A percentile compares a stretch with the other conserved stretches of the same genome.
These are phyloP conservation scores for Mixia osmundae DNA, from an alignment of 1,284 basidiomycete genomes.

Conservation along the genomic window DNA sequence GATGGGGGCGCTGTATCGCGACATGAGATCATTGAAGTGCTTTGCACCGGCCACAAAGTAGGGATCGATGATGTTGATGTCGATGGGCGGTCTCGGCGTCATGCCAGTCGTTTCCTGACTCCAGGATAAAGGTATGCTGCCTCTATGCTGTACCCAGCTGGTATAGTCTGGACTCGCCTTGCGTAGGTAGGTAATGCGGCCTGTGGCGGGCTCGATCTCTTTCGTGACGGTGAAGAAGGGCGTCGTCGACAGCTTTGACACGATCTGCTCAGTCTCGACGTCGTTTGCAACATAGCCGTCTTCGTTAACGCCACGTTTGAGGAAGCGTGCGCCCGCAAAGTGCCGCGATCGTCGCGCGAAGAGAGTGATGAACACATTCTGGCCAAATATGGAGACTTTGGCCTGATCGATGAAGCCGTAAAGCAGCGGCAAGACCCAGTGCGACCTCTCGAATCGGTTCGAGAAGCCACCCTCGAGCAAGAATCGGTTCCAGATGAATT, in stretches of 20 bases:
- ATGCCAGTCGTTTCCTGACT: conserved; percentile 69
- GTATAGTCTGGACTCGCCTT: conserved; percentile 33
- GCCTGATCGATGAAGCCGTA: conserved; percentile 97
- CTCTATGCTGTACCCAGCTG: conserved; percentile 86
- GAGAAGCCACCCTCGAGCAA: conserved; percentile 42
- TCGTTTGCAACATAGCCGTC: conserved; percentile 98
- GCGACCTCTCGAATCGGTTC: conserved; percentile 31
- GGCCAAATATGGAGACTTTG: conserved; percentile 72
- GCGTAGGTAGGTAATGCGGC: no score
- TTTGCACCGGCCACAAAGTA: conserved; percentile 80
- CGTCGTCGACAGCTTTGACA: conserved; percentile 78
- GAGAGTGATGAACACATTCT: conserved; percentile 75
- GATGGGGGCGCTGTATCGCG: conserved; percentile 70
- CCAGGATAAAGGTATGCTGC: conserved; percentile 91
- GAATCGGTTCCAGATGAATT: conserved; percentile 91
- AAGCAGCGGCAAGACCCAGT: conserved; percentile 79
- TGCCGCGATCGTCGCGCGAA: conserved; percentile 85
- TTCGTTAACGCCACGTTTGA: conserved; percentile 85
- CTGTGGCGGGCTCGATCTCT: no score
- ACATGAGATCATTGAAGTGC: conserved; percentile 82
- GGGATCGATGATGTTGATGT: conserved; percentile 84
- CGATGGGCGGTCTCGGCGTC: conserved; percentile 79
- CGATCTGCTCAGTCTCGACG: conserved; percentile 97
- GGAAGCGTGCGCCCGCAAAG: conserved; percentile 84
- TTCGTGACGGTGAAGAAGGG: conserved; percentile 30